phyloP scores from a whole-genome alignment of 2,329 filamentous ascomycete genomes.

The Pseudocercospora musae region DNA sequence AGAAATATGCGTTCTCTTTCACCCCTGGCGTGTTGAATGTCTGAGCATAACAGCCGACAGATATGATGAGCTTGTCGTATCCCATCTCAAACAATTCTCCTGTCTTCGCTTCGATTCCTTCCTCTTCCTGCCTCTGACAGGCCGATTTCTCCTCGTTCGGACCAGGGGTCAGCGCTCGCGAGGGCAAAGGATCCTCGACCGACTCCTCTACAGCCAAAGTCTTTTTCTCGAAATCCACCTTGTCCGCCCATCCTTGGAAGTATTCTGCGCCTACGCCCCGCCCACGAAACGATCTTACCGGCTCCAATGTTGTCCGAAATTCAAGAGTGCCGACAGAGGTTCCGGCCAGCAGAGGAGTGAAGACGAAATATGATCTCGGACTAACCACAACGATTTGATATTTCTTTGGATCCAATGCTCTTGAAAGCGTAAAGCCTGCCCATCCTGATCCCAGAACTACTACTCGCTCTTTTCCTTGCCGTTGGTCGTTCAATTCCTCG shows the following conservation, averaged over 20 bases:
- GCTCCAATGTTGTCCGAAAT: slow-evolving; percentile 80
- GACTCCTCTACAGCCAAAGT: slow-evolving; percentile 69
- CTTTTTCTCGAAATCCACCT: slow-evolving; percentile 74
- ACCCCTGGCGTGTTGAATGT: slow-evolving; percentile 85
- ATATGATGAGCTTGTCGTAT: slow-evolving; percentile 81
- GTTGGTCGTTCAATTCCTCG: slow-evolving; percentile 25
- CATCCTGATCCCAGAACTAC: slow-evolving; percentile 68
- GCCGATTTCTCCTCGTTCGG: slow-evolving; percentile 8
- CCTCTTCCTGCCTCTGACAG: slow-evolving; percentile 50
- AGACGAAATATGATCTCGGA: slow-evolving; percentile 86
- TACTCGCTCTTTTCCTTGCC: slow-evolving; percentile 52
- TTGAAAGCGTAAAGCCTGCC: slow-evolving; percentile 69
- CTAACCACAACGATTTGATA: slow-evolving; percentile 76
- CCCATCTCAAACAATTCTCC: slow-evolving; percentile 66
- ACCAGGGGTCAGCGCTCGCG: slow-evolving; percentile 47
- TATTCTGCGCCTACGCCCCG: slow-evolving; percentile 62
- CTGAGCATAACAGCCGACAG: slow-evolving; percentile 79
- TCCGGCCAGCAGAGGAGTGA: slow-evolving; percentile 78
- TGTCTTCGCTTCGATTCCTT: slow-evolving; percentile 38
- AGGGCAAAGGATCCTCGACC: slow-evolving; percentile 55
- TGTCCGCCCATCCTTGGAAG: slow-evolving; percentile 80
- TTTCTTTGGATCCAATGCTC: slow-evolving; percentile 65
- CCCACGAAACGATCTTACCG: slow-evolving; percentile 65
- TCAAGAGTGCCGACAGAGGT: slow-evolving; percentile 84
- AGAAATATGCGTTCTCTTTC: slow-evolving; percentile 76